These are phyloP conservation scores for Melampsora americana DNA, from an alignment of 1,284 basidiomycete genomes.

Conservation along the genomic window DNA sequence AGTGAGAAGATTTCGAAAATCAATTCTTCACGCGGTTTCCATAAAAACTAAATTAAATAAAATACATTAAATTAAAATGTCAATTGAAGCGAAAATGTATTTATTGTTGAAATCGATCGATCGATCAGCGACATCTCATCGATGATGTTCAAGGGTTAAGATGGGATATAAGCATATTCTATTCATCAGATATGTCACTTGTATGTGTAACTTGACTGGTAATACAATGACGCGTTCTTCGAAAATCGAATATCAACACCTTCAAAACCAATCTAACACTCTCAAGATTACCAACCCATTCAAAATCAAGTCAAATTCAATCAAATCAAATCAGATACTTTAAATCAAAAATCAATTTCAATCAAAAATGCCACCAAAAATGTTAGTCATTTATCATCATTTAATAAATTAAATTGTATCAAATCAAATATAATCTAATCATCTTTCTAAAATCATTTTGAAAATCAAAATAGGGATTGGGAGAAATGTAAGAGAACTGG, in stretches of 20 bases:
- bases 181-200: not conserved
- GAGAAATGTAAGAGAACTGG: slow-evolving; percentile 13
- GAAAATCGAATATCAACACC: not conserved
- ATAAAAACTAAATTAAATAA: too few species aligned
- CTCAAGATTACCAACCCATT: not conserved
- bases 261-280: not conserved
- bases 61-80: too few species aligned
- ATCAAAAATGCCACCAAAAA: slow-evolving; percentile 1
- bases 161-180: not conserved
- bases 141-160: too few species aligned
- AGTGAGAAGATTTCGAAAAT: too few species aligned
- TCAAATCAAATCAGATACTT: not conserved
- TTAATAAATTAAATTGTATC: too few species aligned
- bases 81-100: not conserved
- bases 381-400: not conserved
- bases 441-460: not conserved
- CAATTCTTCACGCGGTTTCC: too few species aligned
- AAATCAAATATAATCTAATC: not conserved
- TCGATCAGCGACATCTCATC: too few species aligned
- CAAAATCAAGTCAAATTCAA: not conserved
- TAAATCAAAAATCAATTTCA: not conserved
- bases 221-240: not conserved
- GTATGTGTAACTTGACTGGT: not conserved
- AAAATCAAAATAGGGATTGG: not conserved
- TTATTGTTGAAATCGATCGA: not conserved